Evolutionary conservation across 2,329 filamentous ascomycete genomes (phyloP), one percentile per base, ranked within the genome.

Genomic region (Paraphoma chrysanthemicola): DNA sequence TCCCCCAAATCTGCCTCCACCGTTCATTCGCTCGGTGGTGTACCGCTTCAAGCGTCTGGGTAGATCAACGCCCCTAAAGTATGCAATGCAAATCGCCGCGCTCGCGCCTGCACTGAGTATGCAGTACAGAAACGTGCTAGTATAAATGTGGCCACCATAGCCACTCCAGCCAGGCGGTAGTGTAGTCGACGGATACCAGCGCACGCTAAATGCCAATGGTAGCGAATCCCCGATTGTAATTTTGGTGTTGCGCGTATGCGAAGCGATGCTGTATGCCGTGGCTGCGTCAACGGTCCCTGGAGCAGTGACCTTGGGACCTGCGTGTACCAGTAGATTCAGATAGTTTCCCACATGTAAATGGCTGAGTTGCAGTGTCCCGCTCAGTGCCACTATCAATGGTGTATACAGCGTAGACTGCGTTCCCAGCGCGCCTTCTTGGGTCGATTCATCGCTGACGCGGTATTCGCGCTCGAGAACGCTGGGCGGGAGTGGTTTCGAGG

Each of bases 201-300:
- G 83, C 12, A 98, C 89, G 41, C 87, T 90, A 69, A 98, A 91
- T 44, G 82, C 84, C 66, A 98, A 81, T 0, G 91, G 89, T 54
- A 98, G 77, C 5, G 90, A 86, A 76, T 98, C 93, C 11, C 94
- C 93, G 62, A 97, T 96, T 31, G 97, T 86, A 46, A 97, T 85
- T 68, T 88, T 88, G 0, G 81, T 80, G 4, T 83, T 80, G 78
- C 83, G 48, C 70, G 82, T 48, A 76, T 80, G 44, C 17, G 90
- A 87, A 14, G 89, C 90, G 2, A 93, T 90, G 63, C 88, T 91
- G 78, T 99, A 98, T 6, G 93, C 94, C 3, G 92, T 88, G 18
- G 89, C 93, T 14, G 92, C 93, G 70, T 97, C 92, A 42, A 97
- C 85, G 16, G 93, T 92, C 30, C 93, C 93, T 17, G 86, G 79